Evolutionary conservation across 495 filamentous ascomycete species (phyloP), one percentile per base, ranked within the genome.

Genomic region (Staphylotrichum tortipilum): DNA sequence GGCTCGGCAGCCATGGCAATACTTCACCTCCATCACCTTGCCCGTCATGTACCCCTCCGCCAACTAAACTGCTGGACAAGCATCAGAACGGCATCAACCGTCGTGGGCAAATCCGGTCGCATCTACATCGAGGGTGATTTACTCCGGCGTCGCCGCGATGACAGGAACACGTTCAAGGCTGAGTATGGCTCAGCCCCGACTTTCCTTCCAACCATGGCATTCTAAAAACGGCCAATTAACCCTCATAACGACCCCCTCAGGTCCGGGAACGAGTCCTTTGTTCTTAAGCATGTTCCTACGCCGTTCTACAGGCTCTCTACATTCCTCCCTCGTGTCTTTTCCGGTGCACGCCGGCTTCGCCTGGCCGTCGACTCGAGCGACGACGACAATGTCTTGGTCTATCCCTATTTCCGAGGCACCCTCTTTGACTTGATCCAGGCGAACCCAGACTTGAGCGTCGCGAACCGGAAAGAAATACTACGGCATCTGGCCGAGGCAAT

Each of bases 1-100:
- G n/a, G n/a, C n/a, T n/a, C n/a, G n/a, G n/a, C n/a, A n/a, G n/a
- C n/a, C n/a, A n/a, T n/a, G n/a, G n/a, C n/a, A n/a, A n/a, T n/a
- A n/a, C n/a, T n/a, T n/a, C n/a, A n/a, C n/a, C n/a, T n/a, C n/a
- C n/a, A n/a, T n/a, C n/a, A n/a, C n/a, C n/a, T n/a, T n/a, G n/a
- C n/a, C n/a, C n/a, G n/a, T n/a, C n/a, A n/a, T n/a, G n/a, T n/a
- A n/a, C n/a, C n/a, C n/a, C n/a, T n/a, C n/a, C n/a, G n/a, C n/a
- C n/a, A n/a, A n/a, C n/a, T n/a, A n/a, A n/a, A n/a, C n/a, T n/a
- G n/a, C n/a, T n/a, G n/a, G n/a, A n/a, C 26, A 28, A 28, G 36
- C 45, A 11, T 40, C 35, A 39, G 17, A 48, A 48, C 40, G 45
- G 18, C 35, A 31, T 48, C 45, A 23, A 39, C 23, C 18, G 31